A percentile compares a stretch with the other conserved stretches of the same genome.
phyloP scores from a whole-genome alignment of 148 eudicot species.

The Gaultheria prostrata region DNA sequence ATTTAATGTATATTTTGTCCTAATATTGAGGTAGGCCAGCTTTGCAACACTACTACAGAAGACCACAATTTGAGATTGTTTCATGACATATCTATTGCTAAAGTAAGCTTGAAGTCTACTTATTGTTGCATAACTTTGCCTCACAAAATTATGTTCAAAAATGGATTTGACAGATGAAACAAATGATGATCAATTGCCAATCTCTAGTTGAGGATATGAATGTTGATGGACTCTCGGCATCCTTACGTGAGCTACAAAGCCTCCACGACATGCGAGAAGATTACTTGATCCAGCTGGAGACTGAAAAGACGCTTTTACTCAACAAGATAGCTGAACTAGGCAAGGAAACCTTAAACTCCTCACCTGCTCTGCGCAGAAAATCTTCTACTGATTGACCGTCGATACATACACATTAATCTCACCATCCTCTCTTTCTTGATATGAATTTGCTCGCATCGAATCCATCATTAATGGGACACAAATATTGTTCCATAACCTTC shows the following conservation, averaged over 20 bases:
- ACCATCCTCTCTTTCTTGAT: no score
- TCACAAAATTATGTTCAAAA: background rate
- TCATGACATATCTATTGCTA: no score
- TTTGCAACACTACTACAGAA: no score
- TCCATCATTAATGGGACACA: no score
- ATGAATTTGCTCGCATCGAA: no score
- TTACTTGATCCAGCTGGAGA: constrained; percentile 78
- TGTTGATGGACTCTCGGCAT: constrained; percentile 48
- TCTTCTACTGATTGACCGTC: constrained; percentile 18
- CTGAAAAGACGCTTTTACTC: constrained; percentile 70
- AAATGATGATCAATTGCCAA: constrained; percentile 55
- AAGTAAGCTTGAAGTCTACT: background rate
- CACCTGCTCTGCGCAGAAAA: constrained; percentile 44
- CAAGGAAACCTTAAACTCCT: constrained; percentile 66
- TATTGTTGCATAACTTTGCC: background rate
- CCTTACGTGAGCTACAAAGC: constrained; percentile 65
- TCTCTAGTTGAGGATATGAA: constrained; percentile 45
- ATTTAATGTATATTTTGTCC: no score
- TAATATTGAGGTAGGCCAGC: no score
- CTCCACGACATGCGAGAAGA: constrained; percentile 77
- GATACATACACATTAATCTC: no score
- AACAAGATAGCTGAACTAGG: constrained; percentile 81
- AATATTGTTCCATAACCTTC: no score
- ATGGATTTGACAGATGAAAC: constrained; percentile 60
- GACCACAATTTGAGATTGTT: no score